Evolutionary conservation across 257 asterid species (phyloP).

Genomic region (Petunia secreta): DNA sequence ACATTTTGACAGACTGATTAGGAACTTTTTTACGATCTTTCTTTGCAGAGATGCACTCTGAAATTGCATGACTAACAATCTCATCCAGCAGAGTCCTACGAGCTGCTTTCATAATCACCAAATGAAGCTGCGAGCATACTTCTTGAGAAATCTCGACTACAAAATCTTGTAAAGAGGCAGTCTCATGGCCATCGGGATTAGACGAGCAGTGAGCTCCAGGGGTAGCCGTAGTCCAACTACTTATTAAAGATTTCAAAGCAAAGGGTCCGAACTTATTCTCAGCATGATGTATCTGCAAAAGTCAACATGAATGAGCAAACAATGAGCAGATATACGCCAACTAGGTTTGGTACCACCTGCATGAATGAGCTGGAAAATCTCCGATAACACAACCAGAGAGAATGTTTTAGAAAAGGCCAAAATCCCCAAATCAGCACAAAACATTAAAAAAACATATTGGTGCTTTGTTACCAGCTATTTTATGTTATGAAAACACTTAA

Average conservation of each 20-base stretch:
- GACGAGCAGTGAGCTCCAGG: slow-evolving; percentile 40
- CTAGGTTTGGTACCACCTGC: neutral
- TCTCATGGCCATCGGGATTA: slow-evolving; percentile 42
- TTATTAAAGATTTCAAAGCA: slow-evolving; percentile 61
- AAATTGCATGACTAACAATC: slow-evolving; percentile 69
- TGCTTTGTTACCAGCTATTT: too few species aligned
- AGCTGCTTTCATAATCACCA: slow-evolving; percentile 84
- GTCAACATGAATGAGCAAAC: slow-evolving; percentile 29
- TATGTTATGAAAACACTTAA: neutral
- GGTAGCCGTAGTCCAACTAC: slow-evolving; percentile 54
- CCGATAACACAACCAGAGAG: neutral
- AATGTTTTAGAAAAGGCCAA: neutral
- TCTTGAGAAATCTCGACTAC: slow-evolving; percentile 66
- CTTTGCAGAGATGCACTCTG: slow-evolving; percentile 61
- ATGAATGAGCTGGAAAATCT: slow-evolving; percentile 12
- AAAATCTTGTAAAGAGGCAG: slow-evolving; percentile 46
- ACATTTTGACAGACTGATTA: slow-evolving; percentile 40
- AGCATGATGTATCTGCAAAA: slow-evolving; percentile 71
- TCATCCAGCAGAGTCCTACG: slow-evolving; percentile 83
- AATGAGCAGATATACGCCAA: slow-evolving; percentile 24
- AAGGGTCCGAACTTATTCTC: slow-evolving; percentile 57
- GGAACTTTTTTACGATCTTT: slow-evolving; percentile 48
- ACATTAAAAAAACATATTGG: neutral
- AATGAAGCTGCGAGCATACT: slow-evolving; percentile 77
- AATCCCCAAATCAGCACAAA: slow-evolving; percentile 16